A percentile compares a stretch with the other conserved stretches of the same genome.
phyloP scores from a whole-genome alignment of 106 monocot genomes.

The Allium fistulosum region DNA sequence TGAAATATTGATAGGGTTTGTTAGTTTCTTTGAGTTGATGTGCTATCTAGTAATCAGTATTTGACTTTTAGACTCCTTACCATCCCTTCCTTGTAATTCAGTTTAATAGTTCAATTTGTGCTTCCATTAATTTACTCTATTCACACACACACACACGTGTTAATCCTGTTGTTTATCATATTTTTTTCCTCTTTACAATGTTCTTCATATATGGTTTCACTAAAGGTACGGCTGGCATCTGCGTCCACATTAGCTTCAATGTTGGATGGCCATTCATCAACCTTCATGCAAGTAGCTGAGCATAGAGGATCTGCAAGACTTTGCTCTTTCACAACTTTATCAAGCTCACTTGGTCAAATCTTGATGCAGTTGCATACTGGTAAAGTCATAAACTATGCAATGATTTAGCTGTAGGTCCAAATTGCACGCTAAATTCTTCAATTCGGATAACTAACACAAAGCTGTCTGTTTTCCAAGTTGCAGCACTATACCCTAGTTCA shows the following conservation, averaged over 20 bases:
- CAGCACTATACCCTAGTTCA: no score
- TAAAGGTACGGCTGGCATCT: conserved; percentile 64
- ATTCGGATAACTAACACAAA: no score
- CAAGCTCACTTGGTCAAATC: conserved; percentile 79
- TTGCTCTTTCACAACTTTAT: conserved; percentile 88
- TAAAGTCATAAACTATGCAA: conserved; percentile 6
- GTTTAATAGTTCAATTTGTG: background rate
- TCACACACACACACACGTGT: no score
- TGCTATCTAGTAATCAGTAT: no score
- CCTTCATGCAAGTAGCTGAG: conserved; percentile 84
- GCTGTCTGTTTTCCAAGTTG: no score
- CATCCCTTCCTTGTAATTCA: no score
- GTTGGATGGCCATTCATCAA: conserved; percentile 57
- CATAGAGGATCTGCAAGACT: conserved; percentile 55
- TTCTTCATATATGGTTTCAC: no score
- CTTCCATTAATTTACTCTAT: background rate
- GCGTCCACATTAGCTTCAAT: conserved; percentile 65
- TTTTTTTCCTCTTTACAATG: background rate
- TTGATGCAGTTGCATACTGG: conserved; percentile 93
- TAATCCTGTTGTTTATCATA: background rate
- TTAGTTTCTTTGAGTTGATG: no score
- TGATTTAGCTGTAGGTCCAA: no score
- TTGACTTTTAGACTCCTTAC: no score
- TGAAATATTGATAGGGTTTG: no score
- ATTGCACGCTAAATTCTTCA: no score